These are phyloP conservation scores for Arthroderma sp. DNA, from an alignment of 2,329 filamentous ascomycete genomes.

Conservation along the genomic window DNA sequence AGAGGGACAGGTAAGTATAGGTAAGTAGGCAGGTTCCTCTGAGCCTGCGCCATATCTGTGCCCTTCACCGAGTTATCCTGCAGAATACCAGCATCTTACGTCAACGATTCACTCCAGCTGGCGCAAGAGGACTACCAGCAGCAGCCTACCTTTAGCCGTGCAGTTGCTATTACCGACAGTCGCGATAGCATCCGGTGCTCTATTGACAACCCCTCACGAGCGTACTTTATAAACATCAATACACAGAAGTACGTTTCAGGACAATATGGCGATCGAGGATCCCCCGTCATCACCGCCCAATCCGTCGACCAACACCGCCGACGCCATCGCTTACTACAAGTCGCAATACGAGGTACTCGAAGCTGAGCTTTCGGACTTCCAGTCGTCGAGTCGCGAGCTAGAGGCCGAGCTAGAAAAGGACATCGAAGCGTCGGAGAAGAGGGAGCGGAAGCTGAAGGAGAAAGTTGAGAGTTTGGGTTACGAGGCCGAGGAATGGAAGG, in stretches of 20 bases:
- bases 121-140: background rate
- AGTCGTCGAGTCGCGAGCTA: constrained; percentile 83
- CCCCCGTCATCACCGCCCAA: constrained; percentile 26
- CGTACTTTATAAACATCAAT: background rate
- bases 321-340: constrained; percentile 90
- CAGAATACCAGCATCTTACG: background rate
- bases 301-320: constrained; percentile 42
- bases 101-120: background rate
- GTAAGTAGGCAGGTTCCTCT: constrained; percentile 2
- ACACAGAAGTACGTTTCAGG: background rate
- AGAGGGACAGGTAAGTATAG: constrained; percentile 4
- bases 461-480: constrained; percentile 75
- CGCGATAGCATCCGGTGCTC: constrained; percentile 17
- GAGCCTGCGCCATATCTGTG: background rate
- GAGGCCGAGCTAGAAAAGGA: constrained; percentile 94
- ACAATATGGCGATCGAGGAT: constrained; percentile 7
- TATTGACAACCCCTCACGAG: constrained; percentile 9
- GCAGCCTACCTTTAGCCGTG: background rate
- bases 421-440: constrained; percentile 86
- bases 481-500: constrained; percentile 98
- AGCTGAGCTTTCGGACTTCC: constrained; percentile 82
- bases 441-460: constrained; percentile 72
- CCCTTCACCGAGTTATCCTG: background rate
- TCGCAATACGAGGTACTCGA: constrained; percentile 87
- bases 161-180: background rate